These are phyloP conservation scores for Pyrenochaeta sp. DNA, from an alignment of 2,329 filamentous ascomycete species.

Conservation along the genomic window DNA sequence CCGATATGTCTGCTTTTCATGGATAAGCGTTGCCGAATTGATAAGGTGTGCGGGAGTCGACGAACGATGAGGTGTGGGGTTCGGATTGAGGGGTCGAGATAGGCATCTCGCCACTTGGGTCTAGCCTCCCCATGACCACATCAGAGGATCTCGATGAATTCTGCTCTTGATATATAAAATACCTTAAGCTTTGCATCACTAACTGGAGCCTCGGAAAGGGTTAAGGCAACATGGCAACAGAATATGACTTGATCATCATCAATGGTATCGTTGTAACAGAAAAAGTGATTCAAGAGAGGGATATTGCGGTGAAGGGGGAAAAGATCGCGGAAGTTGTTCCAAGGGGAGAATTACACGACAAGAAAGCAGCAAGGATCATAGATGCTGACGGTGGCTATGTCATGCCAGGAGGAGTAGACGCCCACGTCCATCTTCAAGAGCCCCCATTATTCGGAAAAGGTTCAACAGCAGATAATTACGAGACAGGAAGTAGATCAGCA, in stretches of 20 bases:
- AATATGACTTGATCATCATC: conserved; percentile 52
- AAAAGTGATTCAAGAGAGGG: conserved; percentile 47
- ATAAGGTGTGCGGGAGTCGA: conserved; percentile 28
- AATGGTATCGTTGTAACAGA: conserved; percentile 56
- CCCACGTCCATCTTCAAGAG: conserved; percentile 58
- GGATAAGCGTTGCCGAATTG: conserved; percentile 13
- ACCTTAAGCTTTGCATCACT: not conserved
- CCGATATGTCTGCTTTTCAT: conserved; percentile 4
- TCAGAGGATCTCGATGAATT: conserved; percentile 8
- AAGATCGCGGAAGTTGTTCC: conserved; percentile 49
- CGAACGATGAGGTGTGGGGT: conserved; percentile 13
- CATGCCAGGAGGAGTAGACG: conserved; percentile 56
- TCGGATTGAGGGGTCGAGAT: conserved; percentile 38
- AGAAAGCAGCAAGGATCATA: conserved; percentile 44
- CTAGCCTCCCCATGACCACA: conserved; percentile 19
- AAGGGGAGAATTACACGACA: conserved; percentile 42
- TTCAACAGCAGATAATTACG: conserved; percentile 51
- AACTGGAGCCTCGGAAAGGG: not conserved
- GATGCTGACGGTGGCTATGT: conserved; percentile 58
- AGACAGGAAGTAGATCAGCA: conserved; percentile 55
- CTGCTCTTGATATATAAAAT: not conserved
- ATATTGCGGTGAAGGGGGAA: conserved; percentile 55
- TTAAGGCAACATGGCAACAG: conserved; percentile 14
- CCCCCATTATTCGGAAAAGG: conserved; percentile 56
- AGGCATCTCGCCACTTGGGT: conserved; percentile 24